A percentile compares a stretch with the other conserved stretches of the same genome.
These are phyloP conservation scores for Cyclospora cayetanensis DNA, from an alignment of 169 alveolate genomes.

Conservation along the genomic window DNA sequence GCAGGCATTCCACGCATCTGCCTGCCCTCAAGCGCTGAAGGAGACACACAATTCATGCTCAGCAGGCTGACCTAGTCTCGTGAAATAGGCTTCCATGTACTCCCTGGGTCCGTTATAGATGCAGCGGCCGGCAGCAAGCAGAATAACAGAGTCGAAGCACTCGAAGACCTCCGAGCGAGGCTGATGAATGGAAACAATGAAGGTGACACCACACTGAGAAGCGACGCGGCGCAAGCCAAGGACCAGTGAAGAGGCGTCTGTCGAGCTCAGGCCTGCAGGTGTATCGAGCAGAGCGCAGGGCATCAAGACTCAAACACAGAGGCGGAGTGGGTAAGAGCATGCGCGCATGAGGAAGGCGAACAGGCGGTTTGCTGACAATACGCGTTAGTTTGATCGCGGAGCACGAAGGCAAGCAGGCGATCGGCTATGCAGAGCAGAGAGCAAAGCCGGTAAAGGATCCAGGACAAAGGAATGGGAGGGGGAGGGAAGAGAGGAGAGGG, in stretches of 20 bases:
- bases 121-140: neutral
- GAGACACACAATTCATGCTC: neutral
- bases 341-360: too few relatives aligned
- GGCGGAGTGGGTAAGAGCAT: too few relatives aligned
- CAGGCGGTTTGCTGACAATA: too few relatives aligned
- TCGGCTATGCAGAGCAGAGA: too few relatives aligned
- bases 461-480: too few relatives aligned
- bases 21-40: neutral
- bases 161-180: neutral
- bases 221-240: neutral
- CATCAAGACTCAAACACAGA: too few relatives aligned
- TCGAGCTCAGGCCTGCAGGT: conserved; percentile 24
- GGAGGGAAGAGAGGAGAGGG: too few relatives aligned
- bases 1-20: neutral
- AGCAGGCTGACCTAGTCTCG: neutral
- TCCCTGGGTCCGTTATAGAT: neutral
- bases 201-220: neutral
- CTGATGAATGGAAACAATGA: conserved; percentile 5
- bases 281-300: too few relatives aligned
- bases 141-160: neutral
- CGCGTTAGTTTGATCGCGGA: too few relatives aligned
- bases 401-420: too few relatives aligned
- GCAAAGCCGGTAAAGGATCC: too few relatives aligned
- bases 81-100: neutral
- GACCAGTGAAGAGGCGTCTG: neutral